Evolutionary conservation across 2,329 filamentous ascomycete genomes (phyloP).

Genomic region (Talaromyces verruculosus): DNA sequence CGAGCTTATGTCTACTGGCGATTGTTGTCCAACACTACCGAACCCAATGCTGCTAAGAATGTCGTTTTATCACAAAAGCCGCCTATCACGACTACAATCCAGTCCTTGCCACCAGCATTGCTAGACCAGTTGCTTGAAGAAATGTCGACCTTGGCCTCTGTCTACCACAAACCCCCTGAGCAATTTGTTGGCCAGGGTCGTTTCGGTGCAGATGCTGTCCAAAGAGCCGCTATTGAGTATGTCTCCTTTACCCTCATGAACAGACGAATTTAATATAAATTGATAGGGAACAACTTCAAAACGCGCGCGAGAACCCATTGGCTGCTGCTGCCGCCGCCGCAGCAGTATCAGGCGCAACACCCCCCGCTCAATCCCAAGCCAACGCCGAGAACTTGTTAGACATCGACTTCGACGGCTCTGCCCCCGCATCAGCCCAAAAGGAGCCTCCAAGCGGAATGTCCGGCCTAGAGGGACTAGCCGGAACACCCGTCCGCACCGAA

Average conservation of each 20-base stretch:
- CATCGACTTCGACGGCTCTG: slow-evolving; percentile 92
- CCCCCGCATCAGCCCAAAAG: slow-evolving; percentile 79
- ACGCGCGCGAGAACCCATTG: slow-evolving; percentile 89
- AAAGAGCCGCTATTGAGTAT: slow-evolving; percentile 86
- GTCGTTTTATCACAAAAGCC: slow-evolving; percentile 94
- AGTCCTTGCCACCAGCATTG: slow-evolving; percentile 76
- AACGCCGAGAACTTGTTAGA: slow-evolving; percentile 95
- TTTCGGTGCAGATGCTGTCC: slow-evolving; percentile 90
- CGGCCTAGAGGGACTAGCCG: slow-evolving; percentile 58
- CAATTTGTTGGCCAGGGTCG: slow-evolving; percentile 96
- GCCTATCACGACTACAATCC: slow-evolving; percentile 90
- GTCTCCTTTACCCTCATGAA: slow-evolving; percentile 28
- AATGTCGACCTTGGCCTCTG: slow-evolving; percentile 90
- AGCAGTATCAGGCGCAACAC: slow-evolving; percentile 57
- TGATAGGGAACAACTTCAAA: slow-evolving; percentile 78
- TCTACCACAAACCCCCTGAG: slow-evolving; percentile 97
- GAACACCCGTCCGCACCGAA: slow-evolving; percentile 54
- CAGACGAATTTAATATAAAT: too few relatives aligned
- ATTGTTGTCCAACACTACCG: slow-evolving; percentile 74
- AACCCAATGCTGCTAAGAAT: slow-evolving; percentile 86
- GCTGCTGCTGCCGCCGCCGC: slow-evolving; percentile 75
- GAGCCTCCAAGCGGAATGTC: slow-evolving; percentile 64
- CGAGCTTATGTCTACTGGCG: slow-evolving; percentile 98
- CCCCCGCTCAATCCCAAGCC: slow-evolving; percentile 57
- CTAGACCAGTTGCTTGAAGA: slow-evolving; percentile 89